These are phyloP conservation scores for Chondrus crispus DNA, from an alignment of 23 red algal genomes.

Conservation along the genomic window DNA sequence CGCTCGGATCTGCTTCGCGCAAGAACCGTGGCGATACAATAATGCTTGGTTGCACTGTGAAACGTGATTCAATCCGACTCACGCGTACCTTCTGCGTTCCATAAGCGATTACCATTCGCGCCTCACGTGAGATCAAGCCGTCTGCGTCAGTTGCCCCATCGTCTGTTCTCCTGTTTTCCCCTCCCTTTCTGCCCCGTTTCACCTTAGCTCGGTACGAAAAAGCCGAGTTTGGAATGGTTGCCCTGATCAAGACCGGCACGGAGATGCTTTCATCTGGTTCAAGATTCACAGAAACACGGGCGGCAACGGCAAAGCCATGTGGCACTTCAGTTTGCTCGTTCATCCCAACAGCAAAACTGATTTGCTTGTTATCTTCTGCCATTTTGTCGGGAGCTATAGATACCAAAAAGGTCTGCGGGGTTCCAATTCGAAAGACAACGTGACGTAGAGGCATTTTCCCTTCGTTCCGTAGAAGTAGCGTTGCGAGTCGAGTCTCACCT, in stretches of 20 bases:
- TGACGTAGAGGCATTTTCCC: background rate
- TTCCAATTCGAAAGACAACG: constrained; percentile 59
- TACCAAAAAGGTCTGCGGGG: constrained; percentile 45
- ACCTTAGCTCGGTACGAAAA: background rate
- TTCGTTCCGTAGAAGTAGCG: constrained; percentile 35
- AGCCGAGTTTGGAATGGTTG: constrained; percentile 28
- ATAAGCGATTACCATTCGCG: constrained; percentile 6
- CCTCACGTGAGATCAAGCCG: background rate
- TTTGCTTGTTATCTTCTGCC: background rate
- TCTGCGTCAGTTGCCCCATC: background rate
- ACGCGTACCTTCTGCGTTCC: background rate
- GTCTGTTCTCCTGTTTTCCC: background rate
- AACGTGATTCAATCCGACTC: constrained; percentile 17
- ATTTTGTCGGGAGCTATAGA: constrained; percentile 7
- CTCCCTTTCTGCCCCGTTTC: background rate
- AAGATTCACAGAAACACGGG: background rate
- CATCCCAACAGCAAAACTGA: constrained; percentile 24
- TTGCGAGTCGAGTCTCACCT: constrained; percentile 13
- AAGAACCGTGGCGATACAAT: constrained; percentile 50
- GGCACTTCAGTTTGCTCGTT: constrained; percentile 10
- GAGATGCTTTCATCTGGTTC: background rate
- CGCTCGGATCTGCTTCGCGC: background rate
- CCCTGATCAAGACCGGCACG: constrained; percentile 29
- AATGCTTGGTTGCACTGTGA: constrained; percentile 52
- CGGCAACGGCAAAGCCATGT: constrained; percentile 12